A percentile compares a stretch with the other conserved stretches of the same genome.
These are phyloP conservation scores for Arthrobotrys entomopaga DNA, from an alignment of 2,329 filamentous ascomycete species.

Conservation along the genomic window DNA sequence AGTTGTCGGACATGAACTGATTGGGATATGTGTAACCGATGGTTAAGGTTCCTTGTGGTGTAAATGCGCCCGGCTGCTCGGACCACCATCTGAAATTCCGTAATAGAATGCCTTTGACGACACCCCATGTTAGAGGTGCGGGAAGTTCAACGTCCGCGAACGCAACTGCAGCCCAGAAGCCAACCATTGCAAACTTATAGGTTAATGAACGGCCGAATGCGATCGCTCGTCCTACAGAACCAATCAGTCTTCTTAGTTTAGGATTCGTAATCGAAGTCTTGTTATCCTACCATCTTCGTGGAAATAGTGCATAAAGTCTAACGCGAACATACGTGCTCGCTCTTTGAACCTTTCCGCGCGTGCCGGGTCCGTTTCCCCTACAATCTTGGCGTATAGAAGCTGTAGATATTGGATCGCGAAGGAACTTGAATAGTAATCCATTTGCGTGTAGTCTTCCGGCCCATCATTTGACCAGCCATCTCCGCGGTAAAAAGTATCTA, in stretches of 20 bases:
- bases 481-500: slow-evolving; percentile 84
- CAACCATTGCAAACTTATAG: slow-evolving; percentile 87
- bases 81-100: slow-evolving; percentile 84
- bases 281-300: slow-evolving; percentile 70
- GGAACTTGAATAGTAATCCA: slow-evolving; percentile 85
- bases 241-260: too few species aligned
- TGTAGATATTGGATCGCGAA: slow-evolving; percentile 85
- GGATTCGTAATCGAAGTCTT: background rate
- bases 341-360: slow-evolving; percentile 76
- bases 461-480: slow-evolving; percentile 86
- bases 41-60: slow-evolving; percentile 76
- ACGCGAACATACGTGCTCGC: slow-evolving; percentile 73
- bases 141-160: slow-evolving; percentile 80
- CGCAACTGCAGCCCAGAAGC: slow-evolving; percentile 81
- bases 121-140: slow-evolving; percentile 77
- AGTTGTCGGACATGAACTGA: slow-evolving; percentile 84
- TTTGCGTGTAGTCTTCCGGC: slow-evolving; percentile 80
- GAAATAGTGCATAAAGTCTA: slow-evolving; percentile 80
- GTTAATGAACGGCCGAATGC: slow-evolving; percentile 81
- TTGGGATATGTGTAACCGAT: slow-evolving; percentile 83
- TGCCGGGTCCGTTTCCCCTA: slow-evolving; percentile 71
- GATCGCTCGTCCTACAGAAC: slow-evolving; percentile 69
- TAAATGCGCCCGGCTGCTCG: slow-evolving; percentile 74
- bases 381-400: slow-evolving; percentile 78
- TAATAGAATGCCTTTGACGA: slow-evolving; percentile 79